Conservation (phyloP, 306 rosid species). For the Nissolia schottii region DNA sequence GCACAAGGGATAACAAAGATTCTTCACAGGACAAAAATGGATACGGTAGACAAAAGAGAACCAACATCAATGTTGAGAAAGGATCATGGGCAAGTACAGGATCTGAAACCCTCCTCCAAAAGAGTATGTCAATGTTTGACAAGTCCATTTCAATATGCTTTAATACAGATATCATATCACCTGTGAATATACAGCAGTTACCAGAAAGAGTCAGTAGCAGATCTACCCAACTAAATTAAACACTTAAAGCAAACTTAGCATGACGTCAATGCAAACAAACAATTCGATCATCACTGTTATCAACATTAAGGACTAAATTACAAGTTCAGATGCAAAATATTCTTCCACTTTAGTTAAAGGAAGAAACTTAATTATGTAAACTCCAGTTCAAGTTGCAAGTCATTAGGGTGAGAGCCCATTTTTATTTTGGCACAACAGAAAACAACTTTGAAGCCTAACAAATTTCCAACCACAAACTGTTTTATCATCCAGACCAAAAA, state of each 20-base stretch:
- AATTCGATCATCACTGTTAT: not conserved
- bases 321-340: not conserved
- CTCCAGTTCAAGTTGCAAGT: constrained; percentile 2
- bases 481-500: not conserved
- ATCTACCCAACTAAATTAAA: not conserved
- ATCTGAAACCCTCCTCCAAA: constrained; percentile 80
- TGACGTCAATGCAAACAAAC: not conserved
- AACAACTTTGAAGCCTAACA: constrained; percentile 14
- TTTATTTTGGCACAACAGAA: not conserved
- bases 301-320: not conserved
- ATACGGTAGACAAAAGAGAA: constrained; percentile 82
- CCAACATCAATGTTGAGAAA: constrained; percentile 94
- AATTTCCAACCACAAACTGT: not conserved
- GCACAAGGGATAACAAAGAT: constrained; percentile 75
- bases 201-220: constrained; percentile 15
- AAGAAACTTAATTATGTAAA: not conserved
- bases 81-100: constrained; percentile 85
- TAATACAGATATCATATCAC: constrained; percentile 48
- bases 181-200: constrained; percentile 39
- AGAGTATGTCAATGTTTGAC: constrained; percentile 49
- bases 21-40: constrained; percentile 80
- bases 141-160: constrained; percentile 44
- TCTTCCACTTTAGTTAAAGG: not conserved
- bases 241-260: not conserved
- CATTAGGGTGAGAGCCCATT: not conserved